A percentile compares a stretch with the other conserved stretches of the same genome.
Conservation (phyloP, 768 basidiomycete genomes). For the Tylopilus sp. region DNA sequence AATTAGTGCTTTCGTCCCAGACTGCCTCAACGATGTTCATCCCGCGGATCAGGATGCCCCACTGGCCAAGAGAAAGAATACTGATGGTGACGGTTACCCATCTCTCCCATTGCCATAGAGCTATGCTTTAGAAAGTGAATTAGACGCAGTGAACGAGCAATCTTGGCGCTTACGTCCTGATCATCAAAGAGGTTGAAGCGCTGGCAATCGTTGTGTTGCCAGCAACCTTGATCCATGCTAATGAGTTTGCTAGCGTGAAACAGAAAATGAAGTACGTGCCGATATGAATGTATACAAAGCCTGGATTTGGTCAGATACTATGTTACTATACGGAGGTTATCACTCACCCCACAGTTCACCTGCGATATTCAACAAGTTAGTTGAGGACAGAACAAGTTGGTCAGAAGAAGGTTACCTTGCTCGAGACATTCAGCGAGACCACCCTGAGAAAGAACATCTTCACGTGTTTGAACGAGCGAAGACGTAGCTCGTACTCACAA, state of each 20-base stretch:
- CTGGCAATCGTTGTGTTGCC: slow-evolving; percentile 28
- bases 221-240: slow-evolving; percentile 15
- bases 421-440: slow-evolving; percentile 50
- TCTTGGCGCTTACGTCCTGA: slow-evolving; percentile 49
- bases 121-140: slow-evolving; percentile 46
- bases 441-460: slow-evolving; percentile 39
- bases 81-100: slow-evolving; percentile 49
- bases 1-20: slow-evolving; percentile 41
- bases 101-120: slow-evolving; percentile 63
- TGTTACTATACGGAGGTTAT: not conserved
- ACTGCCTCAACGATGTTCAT: slow-evolving; percentile 61
- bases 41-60: slow-evolving; percentile 63
- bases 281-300: slow-evolving; percentile 69
- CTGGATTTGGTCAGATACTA: slow-evolving; percentile 28
- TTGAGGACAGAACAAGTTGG: not conserved
- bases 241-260: not conserved
- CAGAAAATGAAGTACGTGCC: slow-evolving; percentile 33
- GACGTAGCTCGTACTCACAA: slow-evolving; percentile 38
- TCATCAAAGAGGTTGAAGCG: slow-evolving; percentile 56
- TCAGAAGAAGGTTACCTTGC: slow-evolving; percentile 16
- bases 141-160: slow-evolving; percentile 13
- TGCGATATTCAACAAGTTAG: slow-evolving; percentile 6
- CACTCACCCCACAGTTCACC: slow-evolving; percentile 61
- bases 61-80: slow-evolving; percentile 57
- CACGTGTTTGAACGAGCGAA: not conserved